Evolutionary conservation across 805 yeast species (phyloP), one percentile per base, ranked within the genome.

Genomic region (Saturnispora serradocipensis): DNA sequence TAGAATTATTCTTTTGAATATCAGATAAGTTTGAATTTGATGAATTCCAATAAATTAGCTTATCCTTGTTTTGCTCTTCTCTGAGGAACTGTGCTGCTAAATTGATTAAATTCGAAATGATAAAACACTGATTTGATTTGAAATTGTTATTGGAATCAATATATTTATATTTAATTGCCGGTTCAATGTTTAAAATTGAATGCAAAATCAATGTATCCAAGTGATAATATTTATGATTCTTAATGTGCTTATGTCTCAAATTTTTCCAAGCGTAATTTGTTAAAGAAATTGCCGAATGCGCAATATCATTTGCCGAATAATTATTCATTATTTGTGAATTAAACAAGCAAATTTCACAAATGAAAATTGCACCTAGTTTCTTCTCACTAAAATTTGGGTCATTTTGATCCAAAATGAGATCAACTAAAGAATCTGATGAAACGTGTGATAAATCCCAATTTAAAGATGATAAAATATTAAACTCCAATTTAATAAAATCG

Each of bases 281-380:
- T 43, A 82, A 54, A 35, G 72, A 60, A 35, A 76, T 67, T 5
- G 85, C 72, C 43, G 84, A 78, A 52, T 76, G 70, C 43, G 84
- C 75, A 49, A 78, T 68, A 43, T 73, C 67, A 35, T 75, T 70
- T 7, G 73, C 62, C 3, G 75, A 62, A 57, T 67, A 77, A 56
- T 72, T 73, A 62, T 78, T 76, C 52, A 81, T 76, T 53, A 83
- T 67, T 53, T 75, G 75, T 48, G 79, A 75, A 61, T 82, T 78
- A 64, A 84, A 82, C 54, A 80, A 81, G 50, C 82, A 73, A 58
- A 84, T 68, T 61, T 84, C 89, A 59, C 88, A 81, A 44, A 84
- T 64, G 67, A 80, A 80, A 53, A 78, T 67, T 15, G 87, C 73
- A 53, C 84, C 78, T 46, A 73, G 66, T 59, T 77, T 80, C 54